phyloP scores from a whole-genome alignment of 306 rosid species.

The Luffa aegyptiaca region DNA sequence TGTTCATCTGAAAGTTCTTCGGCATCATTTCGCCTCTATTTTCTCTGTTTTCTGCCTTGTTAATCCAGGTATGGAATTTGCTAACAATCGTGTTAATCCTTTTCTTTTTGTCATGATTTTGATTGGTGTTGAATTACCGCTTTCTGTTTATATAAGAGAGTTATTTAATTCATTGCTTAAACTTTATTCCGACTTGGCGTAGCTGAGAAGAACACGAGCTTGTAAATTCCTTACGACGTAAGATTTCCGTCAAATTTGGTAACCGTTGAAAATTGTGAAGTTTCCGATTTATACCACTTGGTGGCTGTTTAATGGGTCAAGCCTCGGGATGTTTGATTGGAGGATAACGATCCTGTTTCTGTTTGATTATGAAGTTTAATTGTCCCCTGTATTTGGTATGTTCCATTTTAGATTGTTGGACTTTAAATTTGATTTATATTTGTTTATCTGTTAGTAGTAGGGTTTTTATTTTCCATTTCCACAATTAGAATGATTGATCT shows the following conservation, averaged over 20 bases:
- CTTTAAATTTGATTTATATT: not conserved
- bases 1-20: not conserved
- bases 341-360: not conserved
- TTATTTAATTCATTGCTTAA: not conserved
- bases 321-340: not conserved
- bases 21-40: not conserved
- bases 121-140: not conserved
- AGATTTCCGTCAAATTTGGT: not conserved
- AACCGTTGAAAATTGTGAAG: not conserved
- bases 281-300: not conserved
- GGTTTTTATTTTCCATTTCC: not conserved
- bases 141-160: not conserved
- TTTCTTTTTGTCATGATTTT: not conserved
- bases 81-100: not conserved
- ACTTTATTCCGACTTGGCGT: not conserved
- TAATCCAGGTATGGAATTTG: conserved; percentile 3
- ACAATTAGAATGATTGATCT: not conserved
- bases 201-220: not conserved
- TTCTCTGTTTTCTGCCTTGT: not conserved
- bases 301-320: not conserved
- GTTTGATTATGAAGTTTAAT: not conserved
- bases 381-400: not conserved
- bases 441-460: not conserved
- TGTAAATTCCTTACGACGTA: not conserved
- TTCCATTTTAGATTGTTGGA: not conserved